Evolutionary conservation across 495 filamentous ascomycete genomes (phyloP).

Genomic region (Neurospora sp.): DNA sequence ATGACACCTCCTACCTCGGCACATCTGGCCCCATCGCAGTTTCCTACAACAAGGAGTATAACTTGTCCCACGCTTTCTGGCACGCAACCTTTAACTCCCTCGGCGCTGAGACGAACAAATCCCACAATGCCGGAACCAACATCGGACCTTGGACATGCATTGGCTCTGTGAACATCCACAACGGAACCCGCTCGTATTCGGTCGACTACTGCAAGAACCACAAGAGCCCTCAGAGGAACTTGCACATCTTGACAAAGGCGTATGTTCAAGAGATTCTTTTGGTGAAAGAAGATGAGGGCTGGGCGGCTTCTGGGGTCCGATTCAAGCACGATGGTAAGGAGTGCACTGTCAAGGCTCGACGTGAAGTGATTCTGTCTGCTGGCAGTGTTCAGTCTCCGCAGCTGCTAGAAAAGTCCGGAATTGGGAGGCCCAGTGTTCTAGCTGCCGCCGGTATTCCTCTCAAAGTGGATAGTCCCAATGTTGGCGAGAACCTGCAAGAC

Average conservation of each 20-base stretch:
- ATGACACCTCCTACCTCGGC: slow-evolving; percentile 26
- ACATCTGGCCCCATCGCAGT: slow-evolving; percentile 34
- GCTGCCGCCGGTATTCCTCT: slow-evolving; percentile 30
- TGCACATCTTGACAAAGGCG: slow-evolving; percentile 31
- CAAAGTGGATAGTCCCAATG: slow-evolving; percentile 35
- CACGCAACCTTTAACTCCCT: slow-evolving; percentile 34
- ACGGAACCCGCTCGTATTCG: slow-evolving; percentile 37
- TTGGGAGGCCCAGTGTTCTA: slow-evolving; percentile 35
- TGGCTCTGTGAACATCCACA: slow-evolving; percentile 25
- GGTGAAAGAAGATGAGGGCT: slow-evolving; percentile 8
- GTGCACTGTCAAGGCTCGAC: slow-evolving; percentile 19
- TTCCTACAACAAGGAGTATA: slow-evolving; percentile 32
- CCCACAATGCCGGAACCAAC: slow-evolving; percentile 33
- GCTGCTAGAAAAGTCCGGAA: slow-evolving; percentile 48
- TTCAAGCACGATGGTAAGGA: slow-evolving; percentile 24
- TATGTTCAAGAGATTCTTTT: slow-evolving; percentile 30
- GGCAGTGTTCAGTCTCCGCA: slow-evolving; percentile 44
- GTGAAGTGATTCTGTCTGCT: slow-evolving; percentile 46
- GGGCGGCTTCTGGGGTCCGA: slow-evolving; percentile 34
- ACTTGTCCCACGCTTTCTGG: slow-evolving; percentile 37
- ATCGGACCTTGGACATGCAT: slow-evolving; percentile 38
- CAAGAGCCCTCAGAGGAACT: slow-evolving; percentile 28
- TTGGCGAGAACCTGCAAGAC: slow-evolving; percentile 49
- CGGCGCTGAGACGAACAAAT: slow-evolving; percentile 28
- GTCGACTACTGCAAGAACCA: slow-evolving; percentile 30